Conservation (phyloP, 805 yeast species). For the Metschnikowia kunwiensis region DNA sequence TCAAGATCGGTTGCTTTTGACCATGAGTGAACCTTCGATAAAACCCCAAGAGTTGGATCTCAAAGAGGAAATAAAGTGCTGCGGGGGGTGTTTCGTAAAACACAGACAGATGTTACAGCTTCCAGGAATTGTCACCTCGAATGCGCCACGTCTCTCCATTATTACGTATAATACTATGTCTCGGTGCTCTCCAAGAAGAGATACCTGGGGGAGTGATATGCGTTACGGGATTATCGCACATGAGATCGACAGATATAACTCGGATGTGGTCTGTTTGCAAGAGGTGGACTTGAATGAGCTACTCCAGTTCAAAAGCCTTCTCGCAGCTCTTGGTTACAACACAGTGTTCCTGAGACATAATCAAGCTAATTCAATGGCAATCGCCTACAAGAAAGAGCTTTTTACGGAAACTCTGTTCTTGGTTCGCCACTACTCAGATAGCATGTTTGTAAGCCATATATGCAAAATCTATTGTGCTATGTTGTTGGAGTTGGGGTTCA, state of each 20-base stretch:
- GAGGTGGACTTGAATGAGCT: background rate
- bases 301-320: background rate
- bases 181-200: background rate
- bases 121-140: no score
- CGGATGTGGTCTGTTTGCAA: slow-evolving; percentile 6
- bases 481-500: slow-evolving; percentile 3
- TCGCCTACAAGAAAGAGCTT: slow-evolving; percentile 2
- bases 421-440: background rate
- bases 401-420: background rate
- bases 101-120: slow-evolving; percentile 1
- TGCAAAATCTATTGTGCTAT: background rate
- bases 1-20: no score
- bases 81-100: no score
- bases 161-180: slow-evolving; percentile 44
- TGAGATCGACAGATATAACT: slow-evolving; percentile 3
- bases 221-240: background rate
- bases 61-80: no score
- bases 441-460: background rate
- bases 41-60: no score
- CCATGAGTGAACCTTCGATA: no score
- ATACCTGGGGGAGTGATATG: background rate
- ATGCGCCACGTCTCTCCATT: slow-evolving; percentile 2
- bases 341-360: background rate
- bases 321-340: background rate
- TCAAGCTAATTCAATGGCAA: slow-evolving; percentile 1